Evolutionary conservation across 129 eudicot genomes (phyloP), one percentile per base, ranked within the genome.

Genomic region (Flaveria brownii): DNA sequence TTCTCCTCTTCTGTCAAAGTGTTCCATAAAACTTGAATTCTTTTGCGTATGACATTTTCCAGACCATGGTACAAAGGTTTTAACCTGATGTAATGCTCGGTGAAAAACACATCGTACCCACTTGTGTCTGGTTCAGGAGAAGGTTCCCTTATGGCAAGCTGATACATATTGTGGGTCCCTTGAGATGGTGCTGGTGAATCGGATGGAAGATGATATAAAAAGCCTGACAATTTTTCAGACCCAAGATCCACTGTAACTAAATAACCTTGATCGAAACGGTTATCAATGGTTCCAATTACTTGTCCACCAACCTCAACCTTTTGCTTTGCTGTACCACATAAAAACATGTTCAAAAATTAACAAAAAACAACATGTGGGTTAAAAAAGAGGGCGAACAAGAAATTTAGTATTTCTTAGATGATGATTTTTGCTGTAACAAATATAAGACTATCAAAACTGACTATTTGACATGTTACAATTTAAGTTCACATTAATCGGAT

Each of bases 271-370:
- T 91, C 97, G 26, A 88, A 91, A 80, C 92, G 90, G 56, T 85
- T 93, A 81, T 94, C 97, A 59, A 94, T 91, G 47, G 88, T 87
- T 82, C 98, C 98, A 22, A 81, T 77, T 42, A 94, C 87, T 30
- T 80, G 59, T 82, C 85, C 79, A 41, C 91, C 93, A 77, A 88
- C 83, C 80, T 85, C 93, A 68, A 88, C 62, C 51, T 46, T 69
- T 65, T 68, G 68, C 68, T 67, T 77, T 76, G 23, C 98, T 91
- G 88, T 85, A 82, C 33, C 50, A 50, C 42, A 80, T 11, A 56
- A 5, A 9, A 20, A 26, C 68, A 61, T 61, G 68, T 61, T 61
- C 68, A 26, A 61, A 41, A 61, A 15, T 36, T 33, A 64, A 36
- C 47, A 64, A 64, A 25, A 22, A 61, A 13, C 67, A 25, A 25